These are phyloP conservation scores for Alternaria alternata DNA, from an alignment of 2,329 filamentous ascomycete species.

Conservation along the genomic window DNA sequence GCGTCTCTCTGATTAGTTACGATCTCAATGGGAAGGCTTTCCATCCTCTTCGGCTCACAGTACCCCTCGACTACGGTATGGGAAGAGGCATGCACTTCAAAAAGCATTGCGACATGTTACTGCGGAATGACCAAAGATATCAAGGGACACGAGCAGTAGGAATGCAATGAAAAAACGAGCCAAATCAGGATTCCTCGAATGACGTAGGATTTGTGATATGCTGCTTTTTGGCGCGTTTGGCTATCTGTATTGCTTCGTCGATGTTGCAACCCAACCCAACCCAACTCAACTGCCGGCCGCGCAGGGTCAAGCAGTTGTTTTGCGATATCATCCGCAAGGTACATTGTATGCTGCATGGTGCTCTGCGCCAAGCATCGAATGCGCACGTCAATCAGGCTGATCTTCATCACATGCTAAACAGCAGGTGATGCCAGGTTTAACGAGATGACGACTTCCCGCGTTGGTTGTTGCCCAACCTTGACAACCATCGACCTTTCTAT, in stretches of 20 bases:
- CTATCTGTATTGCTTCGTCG: neutral
- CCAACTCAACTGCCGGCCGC: neutral
- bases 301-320: conserved; percentile 7
- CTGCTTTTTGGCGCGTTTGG: conserved; percentile 8
- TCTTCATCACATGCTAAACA: conserved; percentile 9
- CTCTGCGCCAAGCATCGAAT: conserved; percentile 22
- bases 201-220: conserved; percentile 10
- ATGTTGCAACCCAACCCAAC: neutral
- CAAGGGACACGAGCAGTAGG: conserved; percentile 30
- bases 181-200: conserved; percentile 17
- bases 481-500: no score
- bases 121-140: conserved; percentile 27
- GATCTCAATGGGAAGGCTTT: conserved; percentile 49
- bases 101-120: conserved; percentile 37
- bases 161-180: conserved; percentile 41
- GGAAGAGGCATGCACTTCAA: conserved; percentile 41
- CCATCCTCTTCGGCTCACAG: conserved; percentile 37
- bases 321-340: conserved; percentile 13
- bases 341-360: neutral
- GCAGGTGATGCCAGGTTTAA: neutral
- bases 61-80: conserved; percentile 26
- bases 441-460: neutral
- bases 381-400: conserved; percentile 8
- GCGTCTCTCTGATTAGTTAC: conserved; percentile 51
- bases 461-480: neutral